These are phyloP conservation scores for Penicillium alfredii DNA, from an alignment of 495 filamentous ascomycete genomes.

Conservation along the genomic window DNA sequence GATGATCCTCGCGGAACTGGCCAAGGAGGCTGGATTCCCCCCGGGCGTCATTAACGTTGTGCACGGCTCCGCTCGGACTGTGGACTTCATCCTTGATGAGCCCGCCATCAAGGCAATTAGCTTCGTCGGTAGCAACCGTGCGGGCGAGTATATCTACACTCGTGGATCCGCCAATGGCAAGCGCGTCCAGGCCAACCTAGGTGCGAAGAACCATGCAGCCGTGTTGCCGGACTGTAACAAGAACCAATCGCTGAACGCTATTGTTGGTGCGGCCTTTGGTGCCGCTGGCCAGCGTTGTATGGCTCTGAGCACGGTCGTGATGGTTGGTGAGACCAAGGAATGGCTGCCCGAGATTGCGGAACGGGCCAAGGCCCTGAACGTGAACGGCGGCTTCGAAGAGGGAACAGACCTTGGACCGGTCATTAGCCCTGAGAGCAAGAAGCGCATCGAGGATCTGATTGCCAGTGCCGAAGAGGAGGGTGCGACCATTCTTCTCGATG, in stretches of 20 bases:
- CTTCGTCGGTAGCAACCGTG: conserved; percentile 95
- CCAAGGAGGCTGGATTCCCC: conserved; percentile 87
- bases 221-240: conserved; percentile 96
- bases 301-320: conserved; percentile 89
- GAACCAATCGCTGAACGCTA: conserved; percentile 92
- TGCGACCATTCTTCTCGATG: conserved; percentile 91
- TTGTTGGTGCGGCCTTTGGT: conserved; percentile 92
- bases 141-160: conserved; percentile 93
- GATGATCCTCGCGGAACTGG: conserved; percentile 95
- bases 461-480: conserved; percentile 86
- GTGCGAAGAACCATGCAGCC: conserved; percentile 97
- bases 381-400: conserved; percentile 92
- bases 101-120: conserved; percentile 96
- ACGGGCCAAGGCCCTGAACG: conserved; percentile 79
- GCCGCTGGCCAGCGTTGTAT: conserved; percentile 97
- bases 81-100: conserved; percentile 96
- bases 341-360: conserved; percentile 92
- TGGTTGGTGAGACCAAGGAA: conserved; percentile 88
- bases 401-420: conserved; percentile 95
- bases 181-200: conserved; percentile 94
- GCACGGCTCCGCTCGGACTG: conserved; percentile 83
- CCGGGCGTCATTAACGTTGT: conserved; percentile 91
- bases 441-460: conserved; percentile 84
- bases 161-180: conserved; percentile 88
- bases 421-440: conserved; percentile 86